Conservation (phyloP, 192 early-diverging fungal genomes). For the Gryganskiella cystojenkinii region DNA sequence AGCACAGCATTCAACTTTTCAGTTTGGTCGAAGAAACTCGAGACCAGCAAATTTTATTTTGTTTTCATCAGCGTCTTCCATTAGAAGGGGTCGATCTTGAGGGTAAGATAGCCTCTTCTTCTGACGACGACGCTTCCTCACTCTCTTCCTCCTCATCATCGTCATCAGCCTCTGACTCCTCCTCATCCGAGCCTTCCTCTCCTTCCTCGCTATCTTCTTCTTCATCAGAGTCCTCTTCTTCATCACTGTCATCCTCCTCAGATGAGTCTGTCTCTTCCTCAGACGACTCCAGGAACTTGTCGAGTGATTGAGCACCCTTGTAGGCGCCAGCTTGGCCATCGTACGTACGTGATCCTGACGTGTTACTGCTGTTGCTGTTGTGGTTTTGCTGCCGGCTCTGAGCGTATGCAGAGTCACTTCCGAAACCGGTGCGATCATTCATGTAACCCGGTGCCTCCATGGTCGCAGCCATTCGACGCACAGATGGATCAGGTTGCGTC, state of each 20-base stretch:
- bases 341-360: constrained; percentile 7
- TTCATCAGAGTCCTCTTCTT: constrained; percentile 52
- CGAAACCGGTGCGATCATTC: constrained; percentile 53
- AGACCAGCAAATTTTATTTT: not conserved
- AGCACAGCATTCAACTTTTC: not conserved
- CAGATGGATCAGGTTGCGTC: constrained; percentile 60
- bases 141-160: constrained; percentile 46
- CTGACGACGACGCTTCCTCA: constrained; percentile 48
- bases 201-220: constrained; percentile 59
- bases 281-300: constrained; percentile 54
- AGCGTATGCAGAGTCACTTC: constrained; percentile 53
- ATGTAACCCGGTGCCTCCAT: constrained; percentile 52
- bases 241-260: constrained; percentile 42
- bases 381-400: constrained; percentile 7
- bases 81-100: constrained; percentile 16
- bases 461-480: constrained; percentile 64
- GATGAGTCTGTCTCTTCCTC: constrained; percentile 50
- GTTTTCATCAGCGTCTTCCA: constrained; percentile 13
- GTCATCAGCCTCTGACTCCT: not conserved
- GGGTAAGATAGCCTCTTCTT: constrained; percentile 42
- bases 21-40: too few species aligned
- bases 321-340: constrained; percentile 39
- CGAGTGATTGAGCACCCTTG: constrained; percentile 57
- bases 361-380: not conserved
- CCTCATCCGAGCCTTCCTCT: constrained; percentile 18